phyloP scores from a whole-genome alignment of 495 filamentous ascomycete species.

The Penicillium desertorum region DNA sequence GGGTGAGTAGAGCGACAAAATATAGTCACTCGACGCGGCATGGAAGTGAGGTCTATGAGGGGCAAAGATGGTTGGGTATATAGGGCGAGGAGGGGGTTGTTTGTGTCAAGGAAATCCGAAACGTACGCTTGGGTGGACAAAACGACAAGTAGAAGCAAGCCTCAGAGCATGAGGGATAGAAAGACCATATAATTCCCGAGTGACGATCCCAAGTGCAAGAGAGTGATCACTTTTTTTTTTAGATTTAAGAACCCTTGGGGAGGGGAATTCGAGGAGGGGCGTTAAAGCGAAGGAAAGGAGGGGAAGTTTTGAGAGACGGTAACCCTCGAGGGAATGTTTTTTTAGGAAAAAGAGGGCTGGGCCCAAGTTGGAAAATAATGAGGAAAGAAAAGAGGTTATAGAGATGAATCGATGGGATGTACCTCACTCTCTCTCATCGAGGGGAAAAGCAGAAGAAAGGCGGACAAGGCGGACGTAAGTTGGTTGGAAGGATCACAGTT shows the following conservation, averaged over 20 bases:
- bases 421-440: conserved; percentile 25
- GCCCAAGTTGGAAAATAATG: conserved; percentile 10
- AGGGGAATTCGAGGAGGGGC: conserved; percentile 31
- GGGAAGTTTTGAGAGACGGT: conserved; percentile 27
- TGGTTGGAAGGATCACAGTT: conserved; percentile 26
- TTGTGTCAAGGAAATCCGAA: conserved; percentile 18
- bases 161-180: conserved; percentile 42
- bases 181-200: conserved; percentile 19
- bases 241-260: conserved; percentile 18
- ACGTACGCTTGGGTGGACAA: conserved; percentile 47
- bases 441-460: conserved; percentile 35
- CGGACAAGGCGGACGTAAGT: conserved; percentile 11
- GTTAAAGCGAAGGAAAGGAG: conserved; percentile 32
- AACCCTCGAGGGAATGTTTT: conserved; percentile 24
- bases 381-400: conserved; percentile 14
- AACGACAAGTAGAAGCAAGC: conserved; percentile 34
- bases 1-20: conserved; percentile 8
- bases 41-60: conserved; percentile 10
- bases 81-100: conserved; percentile 20
- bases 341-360: conserved; percentile 8
- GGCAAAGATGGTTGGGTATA: conserved; percentile 12
- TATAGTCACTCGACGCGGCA: background rate
- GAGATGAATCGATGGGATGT: conserved; percentile 27
- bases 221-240: conserved; percentile 25
- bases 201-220: conserved; percentile 30